Evolutionary conservation across 352 stramenopile genomes (phyloP), one percentile per base, ranked within the genome.

Genomic region (Peronospora destructor): DNA sequence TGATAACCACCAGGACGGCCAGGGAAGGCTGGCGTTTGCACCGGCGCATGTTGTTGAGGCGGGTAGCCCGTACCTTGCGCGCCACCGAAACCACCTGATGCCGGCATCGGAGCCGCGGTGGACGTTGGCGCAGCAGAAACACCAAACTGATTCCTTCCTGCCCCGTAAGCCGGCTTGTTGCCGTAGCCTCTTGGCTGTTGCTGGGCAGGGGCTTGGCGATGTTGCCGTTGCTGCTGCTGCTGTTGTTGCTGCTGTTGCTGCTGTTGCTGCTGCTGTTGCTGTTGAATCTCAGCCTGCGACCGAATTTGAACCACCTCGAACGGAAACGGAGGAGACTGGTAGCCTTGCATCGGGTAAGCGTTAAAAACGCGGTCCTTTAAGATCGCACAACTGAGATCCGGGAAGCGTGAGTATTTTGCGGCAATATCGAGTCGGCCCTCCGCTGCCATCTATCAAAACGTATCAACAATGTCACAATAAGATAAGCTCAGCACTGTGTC

Each of bases 351-450:
- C 11, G 78, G 80, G 13, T 77, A 77, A 10, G 83, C 85, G 40
- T 95, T 85, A 62, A 72, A 95, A 61, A 96, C 83, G 30, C 85
- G 81, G 36, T 96, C 87, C 23, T 78, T 83, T 29, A 96, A 59
- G 41, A 95, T 88, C 26, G 72, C 72, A 26, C 76, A 91, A 47
- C 76, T 85, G 28, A 87, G 56, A 46, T 89, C 75, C 11, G 67
- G 54, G 50, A 89, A 87, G 34, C 77, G 87, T 38, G 87, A 78
- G 45, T 98, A 98, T 53, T 97, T 97, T 9, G 84, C 74, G 7
- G 95, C 95, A 34, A 95, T 89, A 37, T 92, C 85, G 8, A 98
- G 51, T 23, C 93, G 66, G 11, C 95, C 95, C 61, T 98, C 89
- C 23, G 94, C 82, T 34, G 94, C 86, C 68, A 98, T 91, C 79